Evolutionary conservation across 2,329 filamentous ascomycete species (phyloP).

Genomic region (Chaetomiaceae sp.): DNA sequence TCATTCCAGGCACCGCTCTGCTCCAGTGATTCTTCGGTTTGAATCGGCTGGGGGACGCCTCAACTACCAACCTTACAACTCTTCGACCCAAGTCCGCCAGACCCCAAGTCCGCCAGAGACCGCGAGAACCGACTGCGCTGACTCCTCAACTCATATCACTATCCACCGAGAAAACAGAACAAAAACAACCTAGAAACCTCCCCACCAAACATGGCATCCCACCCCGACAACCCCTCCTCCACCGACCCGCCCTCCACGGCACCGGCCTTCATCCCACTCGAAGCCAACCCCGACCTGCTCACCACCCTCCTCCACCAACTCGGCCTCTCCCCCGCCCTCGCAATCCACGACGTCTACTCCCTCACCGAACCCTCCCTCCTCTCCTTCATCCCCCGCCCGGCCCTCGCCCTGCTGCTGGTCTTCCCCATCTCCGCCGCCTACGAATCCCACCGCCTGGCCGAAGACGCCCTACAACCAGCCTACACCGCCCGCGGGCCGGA

Average conservation of each 20-base stretch:
- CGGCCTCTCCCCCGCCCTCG: slow-evolving; percentile 69
- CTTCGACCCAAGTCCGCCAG: no score
- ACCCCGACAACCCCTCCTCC: slow-evolving; percentile 6
- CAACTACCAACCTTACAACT: no score
- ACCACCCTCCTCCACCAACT: slow-evolving; percentile 74
- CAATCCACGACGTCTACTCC: slow-evolving; percentile 87
- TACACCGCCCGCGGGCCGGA: slow-evolving; percentile 61
- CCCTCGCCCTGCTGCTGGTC: slow-evolving; percentile 82
- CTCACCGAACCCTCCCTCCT: slow-evolving; percentile 81
- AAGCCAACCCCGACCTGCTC: slow-evolving; percentile 84
- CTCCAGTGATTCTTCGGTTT: no score
- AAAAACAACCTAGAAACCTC: background rate
- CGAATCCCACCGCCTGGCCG: slow-evolving; percentile 66
- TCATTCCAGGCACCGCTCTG: no score
- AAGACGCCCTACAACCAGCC: slow-evolving; percentile 58
- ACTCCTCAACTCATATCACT: no score
- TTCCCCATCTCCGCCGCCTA: slow-evolving; percentile 79
- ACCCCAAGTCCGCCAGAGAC: no score
- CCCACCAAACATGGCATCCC: background rate
- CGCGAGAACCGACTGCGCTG: no score
- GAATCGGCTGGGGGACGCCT: no score
- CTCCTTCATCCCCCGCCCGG: slow-evolving; percentile 80
- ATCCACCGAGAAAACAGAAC: no score
- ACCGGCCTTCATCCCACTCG: slow-evolving; percentile 53
- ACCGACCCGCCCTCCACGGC: slow-evolving; percentile 30